phyloP scores from a whole-genome alignment of 345 rosid genomes.

The Geranium rotundifolium region DNA sequence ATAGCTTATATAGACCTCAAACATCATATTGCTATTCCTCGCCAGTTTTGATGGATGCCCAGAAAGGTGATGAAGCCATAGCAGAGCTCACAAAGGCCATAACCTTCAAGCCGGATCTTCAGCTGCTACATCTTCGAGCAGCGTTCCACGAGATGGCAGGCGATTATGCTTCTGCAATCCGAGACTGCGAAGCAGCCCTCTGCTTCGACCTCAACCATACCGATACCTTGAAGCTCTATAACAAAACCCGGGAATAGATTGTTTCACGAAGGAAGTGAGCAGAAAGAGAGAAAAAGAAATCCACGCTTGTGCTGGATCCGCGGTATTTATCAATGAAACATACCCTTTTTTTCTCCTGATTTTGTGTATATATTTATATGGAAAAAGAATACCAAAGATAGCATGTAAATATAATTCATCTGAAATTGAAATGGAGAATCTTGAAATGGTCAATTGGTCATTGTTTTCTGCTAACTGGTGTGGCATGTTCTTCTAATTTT shows the following conservation, averaged over 20 bases:
- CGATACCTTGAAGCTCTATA: constrained; percentile 58
- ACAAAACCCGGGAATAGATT: constrained; percentile 32
- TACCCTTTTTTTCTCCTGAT: no score
- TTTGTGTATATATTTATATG: background rate
- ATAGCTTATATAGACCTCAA: background rate
- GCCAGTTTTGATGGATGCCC: constrained; percentile 94
- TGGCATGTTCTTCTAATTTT: no score
- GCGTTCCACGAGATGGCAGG: constrained; percentile 86
- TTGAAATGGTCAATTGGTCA: constrained; percentile 10
- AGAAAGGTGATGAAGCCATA: constrained; percentile 82
- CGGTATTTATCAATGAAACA: no score
- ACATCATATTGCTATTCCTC: constrained; percentile 2
- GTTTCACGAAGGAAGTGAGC: constrained; percentile 23
- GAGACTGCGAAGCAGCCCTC: constrained; percentile 96
- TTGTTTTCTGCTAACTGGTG: no score
- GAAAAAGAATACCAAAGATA: constrained; percentile 21
- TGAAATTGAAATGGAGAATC: background rate
- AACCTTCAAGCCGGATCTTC: constrained; percentile 84
- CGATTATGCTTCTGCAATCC: constrained; percentile 33
- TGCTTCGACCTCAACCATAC: constrained; percentile 62
- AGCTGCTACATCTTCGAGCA: constrained; percentile 84
- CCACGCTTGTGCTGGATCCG: no score
- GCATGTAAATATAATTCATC: constrained; percentile 18
- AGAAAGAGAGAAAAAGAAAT: no score
- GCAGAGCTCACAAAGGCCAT: constrained; percentile 71